Evolutionary conservation across 306 rosid genomes (phyloP), one percentile per base, ranked within the genome.

Genomic region (Dicorynia guianensis): DNA sequence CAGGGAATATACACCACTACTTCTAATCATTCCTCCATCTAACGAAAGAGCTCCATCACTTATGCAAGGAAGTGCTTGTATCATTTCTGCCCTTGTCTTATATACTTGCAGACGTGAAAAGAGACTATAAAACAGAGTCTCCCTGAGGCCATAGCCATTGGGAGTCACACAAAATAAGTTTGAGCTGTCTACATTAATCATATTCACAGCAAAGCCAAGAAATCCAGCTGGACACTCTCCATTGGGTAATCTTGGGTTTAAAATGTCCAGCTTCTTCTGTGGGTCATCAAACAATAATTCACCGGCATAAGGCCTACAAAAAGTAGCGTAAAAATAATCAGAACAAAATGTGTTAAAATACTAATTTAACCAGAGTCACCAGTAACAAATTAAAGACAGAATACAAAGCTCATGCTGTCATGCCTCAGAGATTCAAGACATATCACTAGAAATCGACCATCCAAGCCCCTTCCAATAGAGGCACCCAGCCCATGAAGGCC

Each of bases 151-250:
- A 65, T 77, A 56, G 49, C 98, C 97, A 65, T 77, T 80, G 39
- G 89, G 83, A 44, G 93, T 87, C 67, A 82, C 82, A 76, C 84
- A 81, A 78, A 75, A 82, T 69, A 91, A 87, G 86, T 91, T 69
- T 25, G 75, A 61, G 20, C 12, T 71, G 53, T 88, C 96, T 72
- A 92, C 56, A 61, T 71, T 44, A 60, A 92, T 86, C 97, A 92
- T 89, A 85, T 92, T 92, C 49, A 92, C 97, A 52, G 97, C 97
- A 88, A 84, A 92, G 46, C 96, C 96, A 81, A 92, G 76, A 83
- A 92, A 92, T 36, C 97, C 97, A 10, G 93, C 48, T 20, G 96
- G 97, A 61, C 80, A 83, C 67, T 87, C 87, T 61, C 97, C 97
- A 80, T 88, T 88, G 39, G 91, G 87, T 63, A 93, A 71, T 84